These are phyloP conservation scores for Tolypocladium ovalisporum DNA, from an alignment of 2,329 filamentous ascomycete genomes.

Conservation along the genomic window DNA sequence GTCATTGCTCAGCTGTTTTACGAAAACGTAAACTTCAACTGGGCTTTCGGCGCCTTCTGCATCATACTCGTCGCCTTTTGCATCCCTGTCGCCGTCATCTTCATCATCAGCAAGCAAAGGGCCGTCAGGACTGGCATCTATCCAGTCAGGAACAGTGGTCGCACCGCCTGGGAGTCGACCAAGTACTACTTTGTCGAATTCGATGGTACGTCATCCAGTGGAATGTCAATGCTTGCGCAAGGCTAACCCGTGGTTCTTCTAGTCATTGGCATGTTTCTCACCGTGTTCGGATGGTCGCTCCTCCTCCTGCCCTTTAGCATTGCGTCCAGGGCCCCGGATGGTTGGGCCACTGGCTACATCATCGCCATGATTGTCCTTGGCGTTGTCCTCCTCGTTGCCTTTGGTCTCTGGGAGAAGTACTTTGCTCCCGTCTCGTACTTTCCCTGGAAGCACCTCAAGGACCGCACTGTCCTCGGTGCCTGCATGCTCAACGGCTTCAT, in stretches of 20 bases:
- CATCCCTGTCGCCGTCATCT: conserved; percentile 22
- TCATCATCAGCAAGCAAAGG: conserved; percentile 29
- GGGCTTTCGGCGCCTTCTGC: conserved; percentile 50
- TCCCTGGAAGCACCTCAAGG: conserved; percentile 37
- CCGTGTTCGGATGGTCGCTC: conserved; percentile 39
- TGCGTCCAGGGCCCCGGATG: conserved; percentile 18
- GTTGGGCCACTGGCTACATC: conserved; percentile 31
- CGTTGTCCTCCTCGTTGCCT: conserved; percentile 31
- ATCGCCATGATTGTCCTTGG: conserved; percentile 41
- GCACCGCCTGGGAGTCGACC: conserved; percentile 34
- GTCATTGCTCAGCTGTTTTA: conserved; percentile 28
- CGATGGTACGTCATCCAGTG: conserved; percentile 29
- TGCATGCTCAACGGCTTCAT: conserved; percentile 28
- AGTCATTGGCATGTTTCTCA: conserved; percentile 38
- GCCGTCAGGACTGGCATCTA: conserved; percentile 37
- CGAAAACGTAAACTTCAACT: conserved; percentile 26
- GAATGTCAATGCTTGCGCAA: background rate
- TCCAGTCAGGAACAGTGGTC: conserved; percentile 28
- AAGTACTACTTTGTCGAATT: conserved; percentile 47
- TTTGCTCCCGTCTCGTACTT: conserved; percentile 47
- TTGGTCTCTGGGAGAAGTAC: conserved; percentile 46
- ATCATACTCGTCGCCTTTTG: conserved; percentile 46
- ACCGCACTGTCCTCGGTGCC: conserved; percentile 37
- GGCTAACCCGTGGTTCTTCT: background rate
- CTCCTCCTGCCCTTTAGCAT: conserved; percentile 41